Evolutionary conservation across 768 basidiomycete genomes (phyloP).

Genomic region (Psilocybe cubensis): DNA sequence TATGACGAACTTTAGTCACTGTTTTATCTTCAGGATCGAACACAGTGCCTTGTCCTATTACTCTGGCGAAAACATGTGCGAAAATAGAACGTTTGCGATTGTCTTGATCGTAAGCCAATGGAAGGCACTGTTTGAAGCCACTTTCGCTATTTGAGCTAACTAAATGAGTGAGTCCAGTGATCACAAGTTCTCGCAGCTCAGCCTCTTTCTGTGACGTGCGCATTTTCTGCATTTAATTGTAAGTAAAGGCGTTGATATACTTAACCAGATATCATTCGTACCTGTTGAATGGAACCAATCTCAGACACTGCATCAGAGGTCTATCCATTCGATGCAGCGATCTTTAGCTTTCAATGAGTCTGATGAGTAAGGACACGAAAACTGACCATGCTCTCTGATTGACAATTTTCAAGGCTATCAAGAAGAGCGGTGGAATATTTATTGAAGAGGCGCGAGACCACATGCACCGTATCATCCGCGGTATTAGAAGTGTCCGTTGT

Average conservation of each 20-base stretch:
- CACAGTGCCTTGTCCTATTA: slow-evolving; percentile 78
- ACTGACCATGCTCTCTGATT: slow-evolving; percentile 47
- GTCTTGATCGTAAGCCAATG: slow-evolving; percentile 77
- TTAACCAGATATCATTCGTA: slow-evolving; percentile 17
- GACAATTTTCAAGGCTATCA: slow-evolving; percentile 58
- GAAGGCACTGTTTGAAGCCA: slow-evolving; percentile 87
- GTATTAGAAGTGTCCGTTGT: slow-evolving; percentile 53
- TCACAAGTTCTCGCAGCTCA: slow-evolving; percentile 75
- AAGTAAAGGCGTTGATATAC: neutral
- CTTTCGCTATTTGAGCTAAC: slow-evolving; percentile 85
- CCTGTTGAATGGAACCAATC: slow-evolving; percentile 48
- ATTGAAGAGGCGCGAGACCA: slow-evolving; percentile 78
- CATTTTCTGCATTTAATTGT: slow-evolving; percentile 35
- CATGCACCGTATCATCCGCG: slow-evolving; percentile 68
- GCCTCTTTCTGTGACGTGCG: slow-evolving; percentile 53
- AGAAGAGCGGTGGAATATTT: slow-evolving; percentile 73
- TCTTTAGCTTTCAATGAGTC: neutral
- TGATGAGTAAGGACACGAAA: slow-evolving; percentile 11
- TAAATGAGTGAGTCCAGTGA: slow-evolving; percentile 79
- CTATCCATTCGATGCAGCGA: slow-evolving; percentile 29
- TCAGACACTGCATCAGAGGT: slow-evolving; percentile 54
- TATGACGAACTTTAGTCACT: slow-evolving; percentile 48
- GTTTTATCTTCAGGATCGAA: slow-evolving; percentile 66
- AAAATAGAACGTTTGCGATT: slow-evolving; percentile 76
- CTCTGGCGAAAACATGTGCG: slow-evolving; percentile 81